Percentiles rank a stretch among this genome's conserved stretches.
phyloP scores from a whole-genome alignment of 2,329 filamentous ascomycete species.

The Ophiostoma perfectum region DNA sequence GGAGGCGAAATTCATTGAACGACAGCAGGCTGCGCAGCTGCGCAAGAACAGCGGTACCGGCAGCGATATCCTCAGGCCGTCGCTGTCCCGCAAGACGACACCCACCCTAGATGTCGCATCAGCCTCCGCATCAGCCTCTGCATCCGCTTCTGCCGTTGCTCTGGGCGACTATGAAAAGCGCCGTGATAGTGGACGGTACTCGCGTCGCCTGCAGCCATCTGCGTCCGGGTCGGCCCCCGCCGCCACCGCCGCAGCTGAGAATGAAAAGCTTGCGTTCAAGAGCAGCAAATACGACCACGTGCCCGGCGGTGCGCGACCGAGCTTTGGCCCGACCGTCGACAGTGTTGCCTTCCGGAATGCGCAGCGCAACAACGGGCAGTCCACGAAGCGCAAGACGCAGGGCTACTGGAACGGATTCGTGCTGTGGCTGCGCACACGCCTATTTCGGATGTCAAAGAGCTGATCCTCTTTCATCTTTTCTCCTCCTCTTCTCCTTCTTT shows the following conservation, averaged over 20 bases:
- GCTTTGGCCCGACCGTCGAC: slow-evolving; percentile 37
- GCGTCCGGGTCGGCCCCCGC: background rate
- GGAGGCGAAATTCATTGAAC: slow-evolving; percentile 49
- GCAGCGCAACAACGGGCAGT: slow-evolving; percentile 37
- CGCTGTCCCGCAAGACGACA: slow-evolving; percentile 29
- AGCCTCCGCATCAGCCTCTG: slow-evolving; percentile 26
- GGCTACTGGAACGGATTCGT: slow-evolving; percentile 59
- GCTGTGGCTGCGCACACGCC: slow-evolving; percentile 57
- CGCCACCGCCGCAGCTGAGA: background rate
- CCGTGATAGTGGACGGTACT: slow-evolving; percentile 15
- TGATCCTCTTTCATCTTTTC: background rate
- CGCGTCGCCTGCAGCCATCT: slow-evolving; percentile 22
- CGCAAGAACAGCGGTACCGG: slow-evolving; percentile 38
- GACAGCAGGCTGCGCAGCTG: slow-evolving; percentile 36
- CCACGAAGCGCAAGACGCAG: slow-evolving; percentile 56
- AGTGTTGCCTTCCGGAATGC: slow-evolving; percentile 43
- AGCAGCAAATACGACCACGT: slow-evolving; percentile 45
- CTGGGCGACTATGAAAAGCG: slow-evolving; percentile 24
- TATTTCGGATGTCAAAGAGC: slow-evolving; percentile 34
- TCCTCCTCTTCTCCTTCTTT: background rate
- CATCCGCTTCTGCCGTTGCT: slow-evolving; percentile 23
- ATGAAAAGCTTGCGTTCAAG: slow-evolving; percentile 43
- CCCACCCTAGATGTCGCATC: slow-evolving; percentile 22
- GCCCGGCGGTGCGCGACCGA: slow-evolving; percentile 32
- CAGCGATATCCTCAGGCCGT: slow-evolving; percentile 22